Evolutionary conservation across 495 filamentous ascomycete species (phyloP).

Genomic region (Entonaema liquescens): DNA sequence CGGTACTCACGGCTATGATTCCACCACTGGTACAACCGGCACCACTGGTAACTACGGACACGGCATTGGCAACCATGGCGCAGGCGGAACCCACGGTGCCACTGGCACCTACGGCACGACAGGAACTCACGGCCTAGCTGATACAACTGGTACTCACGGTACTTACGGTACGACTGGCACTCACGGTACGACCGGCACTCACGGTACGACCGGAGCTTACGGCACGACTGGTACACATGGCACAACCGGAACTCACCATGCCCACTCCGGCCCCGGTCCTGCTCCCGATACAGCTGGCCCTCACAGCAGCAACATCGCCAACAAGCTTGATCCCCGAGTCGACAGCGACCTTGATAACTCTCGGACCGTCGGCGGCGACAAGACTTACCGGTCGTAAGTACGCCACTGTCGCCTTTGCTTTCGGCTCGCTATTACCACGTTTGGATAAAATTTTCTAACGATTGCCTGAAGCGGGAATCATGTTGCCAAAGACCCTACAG

Average conservation of each 20-base stretch:
- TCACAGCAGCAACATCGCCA: conserved; percentile 60
- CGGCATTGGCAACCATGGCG: conserved; percentile 18
- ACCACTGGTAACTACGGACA: neutral
- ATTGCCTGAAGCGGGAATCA: conserved; percentile 8
- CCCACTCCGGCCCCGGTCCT: conserved; percentile 49
- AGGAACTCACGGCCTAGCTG: conserved; percentile 42
- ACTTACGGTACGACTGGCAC: conserved; percentile 40
- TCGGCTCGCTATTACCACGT: neutral
- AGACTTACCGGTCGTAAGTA: conserved; percentile 59
- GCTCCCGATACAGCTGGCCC: conserved; percentile 60
- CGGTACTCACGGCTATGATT: conserved; percentile 16
- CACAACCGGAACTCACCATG: conserved; percentile 39
- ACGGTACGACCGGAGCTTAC: neutral
- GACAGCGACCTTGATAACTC: conserved; percentile 60
- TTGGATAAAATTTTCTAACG: conserved; percentile 23
- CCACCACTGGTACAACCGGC: conserved; percentile 27
- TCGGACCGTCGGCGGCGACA: conserved; percentile 56
- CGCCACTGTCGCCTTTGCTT: conserved; percentile 5
- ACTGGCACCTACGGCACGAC: conserved; percentile 34
- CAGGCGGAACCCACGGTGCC: conserved; percentile 40
- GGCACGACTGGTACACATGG: conserved; percentile 6
- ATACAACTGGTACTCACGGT: conserved; percentile 41
- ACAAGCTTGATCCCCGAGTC: conserved; percentile 65
- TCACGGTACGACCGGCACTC: conserved; percentile 28
- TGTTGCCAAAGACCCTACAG: conserved; percentile 50